Percentiles rank a stretch among this genome's conserved stretches.
phyloP scores from a whole-genome alignment of 2,329 filamentous ascomycete genomes.

The Arthrobotrys pseudoclavata region DNA sequence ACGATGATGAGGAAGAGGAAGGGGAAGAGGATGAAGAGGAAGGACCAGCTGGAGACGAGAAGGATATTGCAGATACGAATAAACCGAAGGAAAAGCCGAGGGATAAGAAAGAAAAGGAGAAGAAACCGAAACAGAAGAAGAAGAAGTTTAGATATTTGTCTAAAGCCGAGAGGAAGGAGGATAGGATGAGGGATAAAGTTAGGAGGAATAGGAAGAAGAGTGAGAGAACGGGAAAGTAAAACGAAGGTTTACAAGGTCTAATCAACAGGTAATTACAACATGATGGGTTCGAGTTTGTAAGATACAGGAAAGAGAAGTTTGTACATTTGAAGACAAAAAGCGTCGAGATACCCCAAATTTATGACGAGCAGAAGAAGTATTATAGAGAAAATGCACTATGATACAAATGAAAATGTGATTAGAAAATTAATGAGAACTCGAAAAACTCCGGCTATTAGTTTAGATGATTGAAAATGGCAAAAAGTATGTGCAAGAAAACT shows the following conservation, averaged over 20 bases:
- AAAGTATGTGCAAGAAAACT: slow-evolving; percentile 20
- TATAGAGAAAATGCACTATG: slow-evolving; percentile 2
- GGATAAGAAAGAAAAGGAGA: slow-evolving; percentile 65
- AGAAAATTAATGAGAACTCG: slow-evolving; percentile 1
- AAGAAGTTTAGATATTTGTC: slow-evolving; percentile 93
- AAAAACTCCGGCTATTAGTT: not conserved
- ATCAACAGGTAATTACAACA: not conserved
- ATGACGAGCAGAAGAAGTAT: not conserved
- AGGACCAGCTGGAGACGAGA: slow-evolving; percentile 64
- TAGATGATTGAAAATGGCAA: not conserved
- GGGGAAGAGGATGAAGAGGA: slow-evolving; percentile 65
- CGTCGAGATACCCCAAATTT: slow-evolving; percentile 8
- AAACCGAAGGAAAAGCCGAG: slow-evolving; percentile 65
- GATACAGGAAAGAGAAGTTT: slow-evolving; percentile 20
- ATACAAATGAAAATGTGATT: slow-evolving; percentile 28
- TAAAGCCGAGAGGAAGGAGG: slow-evolving; percentile 81
- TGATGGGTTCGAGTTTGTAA: slow-evolving; percentile 3
- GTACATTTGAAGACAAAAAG: slow-evolving; percentile 10
- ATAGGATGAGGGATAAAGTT: slow-evolving; percentile 74
- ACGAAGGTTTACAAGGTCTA: not conserved
- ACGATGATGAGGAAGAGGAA: slow-evolving; percentile 68
- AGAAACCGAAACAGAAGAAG: slow-evolving; percentile 82
- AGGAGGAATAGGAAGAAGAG: slow-evolving; percentile 75
- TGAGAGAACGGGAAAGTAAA: slow-evolving; percentile 27
- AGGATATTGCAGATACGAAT: slow-evolving; percentile 36